phyloP scores from a whole-genome alignment of 2,329 filamentous ascomycete genomes.

The Sarocladium oryzae region DNA sequence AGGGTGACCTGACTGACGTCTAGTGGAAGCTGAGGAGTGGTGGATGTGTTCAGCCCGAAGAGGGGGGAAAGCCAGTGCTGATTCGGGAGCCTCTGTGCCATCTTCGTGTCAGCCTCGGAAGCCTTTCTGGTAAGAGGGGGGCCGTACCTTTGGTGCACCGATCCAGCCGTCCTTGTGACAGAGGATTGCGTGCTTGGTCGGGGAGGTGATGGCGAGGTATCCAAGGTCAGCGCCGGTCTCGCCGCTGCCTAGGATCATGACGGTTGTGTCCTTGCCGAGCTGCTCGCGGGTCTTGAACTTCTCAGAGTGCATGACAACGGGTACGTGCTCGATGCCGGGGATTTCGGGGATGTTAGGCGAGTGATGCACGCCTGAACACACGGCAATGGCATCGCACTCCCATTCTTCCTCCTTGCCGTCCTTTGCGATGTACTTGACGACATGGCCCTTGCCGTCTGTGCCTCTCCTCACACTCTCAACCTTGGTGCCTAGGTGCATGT shows the following conservation, averaged over 20 bases:
- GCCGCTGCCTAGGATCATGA: constrained; percentile 35
- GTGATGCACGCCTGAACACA: constrained; percentile 36
- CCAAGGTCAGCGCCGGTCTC: constrained; percentile 38
- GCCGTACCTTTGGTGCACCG: constrained; percentile 10
- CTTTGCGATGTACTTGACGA: not conserved
- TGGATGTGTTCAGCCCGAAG: constrained; percentile 13
- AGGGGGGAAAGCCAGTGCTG: constrained; percentile 17
- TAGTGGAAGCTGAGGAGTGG: constrained; percentile 18
- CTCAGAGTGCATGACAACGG: constrained; percentile 35
- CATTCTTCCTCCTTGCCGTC: constrained; percentile 14
- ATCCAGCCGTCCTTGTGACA: constrained; percentile 34
- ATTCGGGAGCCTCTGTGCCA: constrained; percentile 8
- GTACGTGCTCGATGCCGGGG: constrained; percentile 27
- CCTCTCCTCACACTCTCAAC: constrained; percentile 2
- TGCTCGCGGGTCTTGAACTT: constrained; percentile 32
- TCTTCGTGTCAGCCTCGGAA: not conserved
- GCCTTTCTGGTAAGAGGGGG: not conserved
- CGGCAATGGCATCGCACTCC: constrained; percentile 35
- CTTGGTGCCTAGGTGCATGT: constrained; percentile 22
- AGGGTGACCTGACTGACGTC: constrained; percentile 31
- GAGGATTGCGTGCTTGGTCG: constrained; percentile 31
- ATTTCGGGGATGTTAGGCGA: constrained; percentile 31
- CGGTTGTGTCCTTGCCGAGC: constrained; percentile 30
- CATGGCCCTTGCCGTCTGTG: constrained; percentile 5
- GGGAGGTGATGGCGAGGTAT: constrained; percentile 34